Evolutionary conservation across 163 green algal genomes (phyloP), one percentile per base, ranked within the genome.

Genomic region (Chlorella variabilis): DNA sequence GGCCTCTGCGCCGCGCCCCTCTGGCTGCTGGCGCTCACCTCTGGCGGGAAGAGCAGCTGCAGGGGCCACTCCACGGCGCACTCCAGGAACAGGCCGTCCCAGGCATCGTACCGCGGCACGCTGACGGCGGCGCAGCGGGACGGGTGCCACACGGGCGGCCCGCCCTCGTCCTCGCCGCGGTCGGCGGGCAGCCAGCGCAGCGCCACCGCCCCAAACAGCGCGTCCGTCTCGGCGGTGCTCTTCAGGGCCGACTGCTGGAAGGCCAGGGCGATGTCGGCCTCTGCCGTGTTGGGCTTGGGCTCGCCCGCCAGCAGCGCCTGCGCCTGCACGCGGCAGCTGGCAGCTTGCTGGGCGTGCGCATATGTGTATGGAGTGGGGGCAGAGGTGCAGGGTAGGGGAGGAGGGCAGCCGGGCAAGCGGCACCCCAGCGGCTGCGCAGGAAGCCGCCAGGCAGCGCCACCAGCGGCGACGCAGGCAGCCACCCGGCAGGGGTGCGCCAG

Each of bases 51-150:
- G 62, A 98, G 86, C 75, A 98, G 87, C 33, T 93, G 91, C 82
- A 98, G 88, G 1, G 95, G 95, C 95, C 95, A 98, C 29, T 86
- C 84, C 73, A 94, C 73, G 2, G 71, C 45, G 70, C 92, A 92
- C 75, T 91, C 81, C 49, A 98, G 86, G 59, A 49, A 90, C 67
- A 98, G 79, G 0, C 81, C 76, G 80, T 97, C 94, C 94, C 94
- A 98, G 49, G 71, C 69, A 68, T 97, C 93, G 39, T 91, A 90
- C 0, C 78, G 39, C 4, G 93, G 93, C 23, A 96, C 87, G 21
- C 82, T 59, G 51, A 93, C 75, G 25, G 39, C 75, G 21, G 17
- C 48, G 11, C 25, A 27, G 36, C 68, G 75, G 38, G 66, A 34
- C 11, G 66, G 85, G 49, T 85, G 85, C 80, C 59, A 84, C 23